Conservation (phyloP, 352 stramenopile genomes). For the Phytophthora uliginosa region DNA sequence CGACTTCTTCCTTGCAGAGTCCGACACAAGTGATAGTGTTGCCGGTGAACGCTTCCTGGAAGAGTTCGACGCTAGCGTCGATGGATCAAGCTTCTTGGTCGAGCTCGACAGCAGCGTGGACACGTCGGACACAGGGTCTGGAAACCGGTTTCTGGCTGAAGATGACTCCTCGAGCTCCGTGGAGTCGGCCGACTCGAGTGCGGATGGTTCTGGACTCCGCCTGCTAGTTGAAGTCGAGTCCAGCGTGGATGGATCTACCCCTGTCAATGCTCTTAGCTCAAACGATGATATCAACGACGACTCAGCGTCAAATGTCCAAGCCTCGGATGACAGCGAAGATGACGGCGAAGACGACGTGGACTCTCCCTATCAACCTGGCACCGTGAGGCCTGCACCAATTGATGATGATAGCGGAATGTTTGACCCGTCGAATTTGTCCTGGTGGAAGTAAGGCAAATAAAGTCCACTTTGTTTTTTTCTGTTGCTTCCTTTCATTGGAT, state of each 20-base stretch:
- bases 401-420: slow-evolving; percentile 17
- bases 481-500: neutral
- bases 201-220: slow-evolving; percentile 1
- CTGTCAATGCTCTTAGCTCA: neutral
- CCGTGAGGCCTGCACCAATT: slow-evolving; percentile 10
- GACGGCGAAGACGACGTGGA: slow-evolving; percentile 2
- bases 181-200: neutral
- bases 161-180: neutral
- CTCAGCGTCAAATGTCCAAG: neutral
- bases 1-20: slow-evolving; percentile 13
- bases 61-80: neutral
- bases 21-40: slow-evolving; percentile 15
- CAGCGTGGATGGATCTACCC: slow-evolving; percentile 6
- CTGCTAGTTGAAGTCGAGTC: slow-evolving; percentile 11
- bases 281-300: slow-evolving; percentile 7
- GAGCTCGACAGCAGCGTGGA: neutral
- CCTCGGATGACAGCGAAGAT: slow-evolving; percentile 4
- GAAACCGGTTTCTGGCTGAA: slow-evolving; percentile 2
- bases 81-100: slow-evolving; percentile 2
- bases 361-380: slow-evolving; percentile 12
- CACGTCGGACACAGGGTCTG: slow-evolving; percentile 1
- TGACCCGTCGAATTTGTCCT: slow-evolving; percentile 23
- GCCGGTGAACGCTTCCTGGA: slow-evolving; percentile 5
- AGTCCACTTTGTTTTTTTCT: neutral
- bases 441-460: slow-evolving; percentile 17